Evolutionary conservation across 1,139 yeast species (phyloP).

Genomic region (Lodderomyces elongisporus): DNA sequence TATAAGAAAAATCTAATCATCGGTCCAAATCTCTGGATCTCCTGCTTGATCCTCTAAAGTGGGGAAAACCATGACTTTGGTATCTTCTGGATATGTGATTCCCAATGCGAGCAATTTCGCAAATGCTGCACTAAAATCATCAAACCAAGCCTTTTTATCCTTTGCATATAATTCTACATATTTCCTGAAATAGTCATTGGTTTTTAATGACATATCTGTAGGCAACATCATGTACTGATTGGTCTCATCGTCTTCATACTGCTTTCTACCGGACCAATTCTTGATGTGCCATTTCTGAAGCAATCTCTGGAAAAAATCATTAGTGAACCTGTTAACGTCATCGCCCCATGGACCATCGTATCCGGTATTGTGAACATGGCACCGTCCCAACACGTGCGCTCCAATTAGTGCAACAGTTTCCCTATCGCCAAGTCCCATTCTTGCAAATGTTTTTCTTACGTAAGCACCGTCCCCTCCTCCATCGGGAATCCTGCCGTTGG

Average conservation of each 20-base stretch:
- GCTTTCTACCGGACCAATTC: constrained; percentile 72
- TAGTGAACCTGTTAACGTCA: constrained; percentile 76
- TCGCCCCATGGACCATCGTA: constrained; percentile 97
- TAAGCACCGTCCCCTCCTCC: constrained; percentile 67
- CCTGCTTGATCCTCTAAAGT: constrained; percentile 62
- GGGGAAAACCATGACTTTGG: constrained; percentile 50
- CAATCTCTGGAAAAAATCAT: constrained; percentile 72
- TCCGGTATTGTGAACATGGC: constrained; percentile 66
- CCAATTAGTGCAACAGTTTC: constrained; percentile 86
- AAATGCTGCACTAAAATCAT: constrained; percentile 68
- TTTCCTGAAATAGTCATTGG: constrained; percentile 59
- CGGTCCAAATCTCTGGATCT: not conserved
- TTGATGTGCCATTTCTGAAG: constrained; percentile 73
- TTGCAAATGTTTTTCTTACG: constrained; percentile 49
- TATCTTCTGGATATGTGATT: constrained; percentile 49
- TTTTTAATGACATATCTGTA: constrained; percentile 69
- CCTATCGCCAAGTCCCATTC: constrained; percentile 76
- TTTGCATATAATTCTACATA: constrained; percentile 70
- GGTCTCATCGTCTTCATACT: constrained; percentile 69
- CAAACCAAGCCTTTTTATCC: constrained; percentile 64
- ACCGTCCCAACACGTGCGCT: constrained; percentile 80
- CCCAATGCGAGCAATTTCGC: constrained; percentile 72
- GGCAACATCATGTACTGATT: constrained; percentile 89
- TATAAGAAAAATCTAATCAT: too few species aligned
- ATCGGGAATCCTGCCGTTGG: constrained; percentile 77